These are phyloP conservation scores for Ceratocystis variospora DNA, from an alignment of 2,329 filamentous ascomycete genomes.

Conservation along the genomic window DNA sequence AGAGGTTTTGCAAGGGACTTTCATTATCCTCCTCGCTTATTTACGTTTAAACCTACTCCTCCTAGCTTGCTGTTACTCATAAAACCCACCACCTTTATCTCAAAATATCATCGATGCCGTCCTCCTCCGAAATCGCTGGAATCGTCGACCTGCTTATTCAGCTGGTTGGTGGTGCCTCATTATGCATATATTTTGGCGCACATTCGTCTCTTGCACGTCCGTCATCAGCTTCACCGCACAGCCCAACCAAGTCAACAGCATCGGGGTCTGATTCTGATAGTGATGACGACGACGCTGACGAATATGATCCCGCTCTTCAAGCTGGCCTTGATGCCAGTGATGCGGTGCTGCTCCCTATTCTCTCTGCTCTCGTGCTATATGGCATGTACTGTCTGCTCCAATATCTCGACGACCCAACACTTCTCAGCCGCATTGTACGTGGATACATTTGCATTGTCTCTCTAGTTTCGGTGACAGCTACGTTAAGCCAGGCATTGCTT, in stretches of 20 bases:
- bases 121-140: background rate
- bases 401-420: constrained; percentile 65
- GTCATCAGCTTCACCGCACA: constrained; percentile 55
- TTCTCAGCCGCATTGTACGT: constrained; percentile 71
- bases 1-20: no score
- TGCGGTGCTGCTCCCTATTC: constrained; percentile 69
- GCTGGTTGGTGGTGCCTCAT: constrained; percentile 52
- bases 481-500: constrained; percentile 59
- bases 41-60: background rate
- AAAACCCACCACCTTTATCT: background rate
- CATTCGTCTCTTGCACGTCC: constrained; percentile 77
- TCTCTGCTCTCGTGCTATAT: constrained; percentile 58
- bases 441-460: constrained; percentile 73
- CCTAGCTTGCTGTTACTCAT: background rate
- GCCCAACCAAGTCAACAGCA: constrained; percentile 17
- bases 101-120: background rate
- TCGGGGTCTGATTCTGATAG: constrained; percentile 23
- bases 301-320: constrained; percentile 39
- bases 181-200: constrained; percentile 71
- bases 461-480: constrained; percentile 58
- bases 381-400: constrained; percentile 80
- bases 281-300: constrained; percentile 33
- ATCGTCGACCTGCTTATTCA: constrained; percentile 23
- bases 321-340: constrained; percentile 43
- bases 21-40: no score